phyloP scores from a whole-genome alignment of 2,329 filamentous ascomycete species.

The Colletotrichum tropicicola region DNA sequence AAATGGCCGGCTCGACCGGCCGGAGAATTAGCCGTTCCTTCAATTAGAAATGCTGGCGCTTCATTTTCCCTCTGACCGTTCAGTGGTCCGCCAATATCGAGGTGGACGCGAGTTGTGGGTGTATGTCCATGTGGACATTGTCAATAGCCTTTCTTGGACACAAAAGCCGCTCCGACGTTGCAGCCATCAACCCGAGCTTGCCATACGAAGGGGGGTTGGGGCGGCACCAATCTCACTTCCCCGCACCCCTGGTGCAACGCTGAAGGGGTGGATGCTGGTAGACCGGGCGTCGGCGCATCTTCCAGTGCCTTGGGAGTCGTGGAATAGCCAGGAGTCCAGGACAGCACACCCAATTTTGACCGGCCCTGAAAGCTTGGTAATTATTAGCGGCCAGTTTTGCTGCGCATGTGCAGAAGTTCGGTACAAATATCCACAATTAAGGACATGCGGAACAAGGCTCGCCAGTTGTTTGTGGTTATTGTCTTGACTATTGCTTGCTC shows the following conservation, averaged over 20 bases:
- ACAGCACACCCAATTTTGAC: no score
- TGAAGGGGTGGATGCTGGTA: background rate
- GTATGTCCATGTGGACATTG: background rate
- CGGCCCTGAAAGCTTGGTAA: no score
- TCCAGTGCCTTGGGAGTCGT: background rate
- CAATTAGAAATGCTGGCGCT: slow-evolving; percentile 1
- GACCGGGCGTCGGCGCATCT: slow-evolving; percentile 27
- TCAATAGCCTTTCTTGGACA: background rate
- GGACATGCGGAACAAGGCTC: no score
- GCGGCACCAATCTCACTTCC: background rate
- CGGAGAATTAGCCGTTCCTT: slow-evolving; percentile 17
- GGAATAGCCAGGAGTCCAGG: no score
- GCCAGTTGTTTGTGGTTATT: background rate
- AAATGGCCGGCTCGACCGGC: background rate
- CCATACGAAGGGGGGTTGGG: background rate
- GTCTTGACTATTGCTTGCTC: background rate
- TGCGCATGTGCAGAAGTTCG: background rate
- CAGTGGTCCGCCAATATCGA: background rate
- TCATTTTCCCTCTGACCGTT: background rate
- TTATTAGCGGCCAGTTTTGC: no score
- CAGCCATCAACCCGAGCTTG: background rate
- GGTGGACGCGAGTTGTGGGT: background rate
- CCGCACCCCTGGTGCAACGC: slow-evolving; percentile 3
- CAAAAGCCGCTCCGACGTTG: slow-evolving; percentile 6
- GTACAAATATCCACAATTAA: background rate